Conservation (phyloP, 2,329 filamentous ascomycete genomes). For the Anthostomella pinea region DNA sequence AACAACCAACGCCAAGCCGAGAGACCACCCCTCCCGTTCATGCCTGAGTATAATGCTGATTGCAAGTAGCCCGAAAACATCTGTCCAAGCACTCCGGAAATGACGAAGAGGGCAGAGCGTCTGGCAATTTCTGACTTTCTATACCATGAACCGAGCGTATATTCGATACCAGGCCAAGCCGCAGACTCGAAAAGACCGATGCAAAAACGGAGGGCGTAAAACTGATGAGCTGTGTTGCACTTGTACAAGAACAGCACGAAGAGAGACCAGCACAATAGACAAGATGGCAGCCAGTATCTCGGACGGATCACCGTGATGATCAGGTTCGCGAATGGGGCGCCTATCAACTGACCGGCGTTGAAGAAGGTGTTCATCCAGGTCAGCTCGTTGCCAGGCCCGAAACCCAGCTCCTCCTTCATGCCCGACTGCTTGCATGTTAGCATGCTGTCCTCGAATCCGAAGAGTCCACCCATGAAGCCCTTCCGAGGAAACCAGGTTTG, state of each 20-base stretch:
- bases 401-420: slow-evolving; percentile 44
- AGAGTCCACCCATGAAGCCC: no score
- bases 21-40: slow-evolving; percentile 37
- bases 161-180: slow-evolving; percentile 53
- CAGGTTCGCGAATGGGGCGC: slow-evolving; percentile 42
- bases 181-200: slow-evolving; percentile 54
- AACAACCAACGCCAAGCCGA: slow-evolving; percentile 47
- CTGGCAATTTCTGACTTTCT: slow-evolving; percentile 55
- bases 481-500: no score
- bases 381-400: slow-evolving; percentile 40
- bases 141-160: slow-evolving; percentile 58
- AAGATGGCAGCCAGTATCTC: slow-evolving; percentile 40
- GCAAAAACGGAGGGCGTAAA: slow-evolving; percentile 50
- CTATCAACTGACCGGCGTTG: slow-evolving; percentile 45
- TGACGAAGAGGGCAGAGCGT: slow-evolving; percentile 45
- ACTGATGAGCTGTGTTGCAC: slow-evolving; percentile 35
- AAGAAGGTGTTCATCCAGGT: slow-evolving; percentile 47
- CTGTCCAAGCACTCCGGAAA: slow-evolving; percentile 34
- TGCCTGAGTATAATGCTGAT: slow-evolving; percentile 38
- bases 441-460: no score
- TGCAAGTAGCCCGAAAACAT: slow-evolving; percentile 45
- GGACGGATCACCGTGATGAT: slow-evolving; percentile 43
- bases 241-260: slow-evolving; percentile 42
- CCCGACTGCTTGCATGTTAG: no score
- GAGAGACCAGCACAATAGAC: slow-evolving; percentile 36